Evolutionary conservation across 768 basidiomycete species (phyloP).

Genomic region (Russula abietina): DNA sequence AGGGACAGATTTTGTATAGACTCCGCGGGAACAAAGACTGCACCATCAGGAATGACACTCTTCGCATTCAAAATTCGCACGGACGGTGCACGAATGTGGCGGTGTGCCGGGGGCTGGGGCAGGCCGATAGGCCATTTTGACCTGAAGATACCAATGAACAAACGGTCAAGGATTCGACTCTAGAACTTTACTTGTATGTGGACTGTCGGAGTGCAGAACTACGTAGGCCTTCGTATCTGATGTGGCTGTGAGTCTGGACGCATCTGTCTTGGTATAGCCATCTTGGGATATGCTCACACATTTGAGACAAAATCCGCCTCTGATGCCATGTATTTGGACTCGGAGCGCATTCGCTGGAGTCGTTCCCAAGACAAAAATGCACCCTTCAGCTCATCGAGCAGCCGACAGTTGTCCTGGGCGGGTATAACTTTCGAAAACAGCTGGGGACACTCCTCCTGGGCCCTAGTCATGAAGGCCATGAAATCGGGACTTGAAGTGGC

Average conservation of each 20-base stretch:
- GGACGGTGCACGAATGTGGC: constrained; percentile 30
- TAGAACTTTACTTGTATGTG: constrained; percentile 36
- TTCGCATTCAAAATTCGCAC: constrained; percentile 42
- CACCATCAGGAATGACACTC: constrained; percentile 44
- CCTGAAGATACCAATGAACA: constrained; percentile 29
- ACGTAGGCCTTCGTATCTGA: constrained; percentile 46
- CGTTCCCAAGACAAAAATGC: constrained; percentile 44
- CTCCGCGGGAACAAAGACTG: constrained; percentile 41
- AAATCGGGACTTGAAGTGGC: constrained; percentile 28
- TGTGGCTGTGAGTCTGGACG: neutral
- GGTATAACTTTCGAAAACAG: constrained; percentile 36
- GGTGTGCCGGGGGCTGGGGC: constrained; percentile 37
- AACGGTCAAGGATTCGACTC: constrained; percentile 10
- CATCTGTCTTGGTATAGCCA: neutral
- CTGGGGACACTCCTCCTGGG: constrained; percentile 33
- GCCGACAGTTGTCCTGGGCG: constrained; percentile 24
- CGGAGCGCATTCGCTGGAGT: constrained; percentile 38
- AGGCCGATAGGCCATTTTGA: constrained; percentile 45
- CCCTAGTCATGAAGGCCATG: constrained; percentile 33
- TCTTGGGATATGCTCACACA: constrained; percentile 37
- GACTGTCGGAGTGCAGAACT: constrained; percentile 40
- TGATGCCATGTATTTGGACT: constrained; percentile 42
- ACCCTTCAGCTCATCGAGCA: constrained; percentile 36
- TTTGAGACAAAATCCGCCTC: constrained; percentile 52
- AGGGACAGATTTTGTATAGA: constrained; percentile 39